These are phyloP conservation scores for Cronartium ribicola DNA, from an alignment of 1,284 basidiomycete genomes.

Conservation along the genomic window DNA sequence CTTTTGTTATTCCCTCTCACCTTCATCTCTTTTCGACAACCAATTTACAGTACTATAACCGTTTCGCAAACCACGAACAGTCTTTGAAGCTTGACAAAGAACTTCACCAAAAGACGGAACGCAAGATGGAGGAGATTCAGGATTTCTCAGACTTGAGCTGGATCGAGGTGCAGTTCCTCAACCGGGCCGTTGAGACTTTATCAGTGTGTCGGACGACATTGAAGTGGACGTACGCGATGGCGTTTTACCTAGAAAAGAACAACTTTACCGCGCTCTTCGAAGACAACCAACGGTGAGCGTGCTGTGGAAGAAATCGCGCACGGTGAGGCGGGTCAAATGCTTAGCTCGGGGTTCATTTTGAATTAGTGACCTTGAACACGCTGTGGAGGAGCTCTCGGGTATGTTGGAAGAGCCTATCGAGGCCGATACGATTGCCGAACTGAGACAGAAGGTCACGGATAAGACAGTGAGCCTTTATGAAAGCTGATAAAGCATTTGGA, in stretches of 20 bases:
- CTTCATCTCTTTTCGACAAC: constrained; percentile 6
- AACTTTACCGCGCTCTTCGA: constrained; percentile 96
- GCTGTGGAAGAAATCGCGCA: constrained; percentile 4
- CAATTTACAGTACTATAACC: constrained; percentile 88
- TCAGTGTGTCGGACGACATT: constrained; percentile 83
- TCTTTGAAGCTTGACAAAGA: constrained; percentile 91
- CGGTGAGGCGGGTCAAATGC: background rate
- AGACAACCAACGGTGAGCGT: constrained; percentile 79
- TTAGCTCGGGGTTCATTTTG: background rate
- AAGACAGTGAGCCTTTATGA: constrained; percentile 81
- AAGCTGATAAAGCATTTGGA: too few relatives aligned
- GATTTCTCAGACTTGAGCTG: constrained; percentile 82
- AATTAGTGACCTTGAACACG: constrained; percentile 81
- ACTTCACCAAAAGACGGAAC: constrained; percentile 88
- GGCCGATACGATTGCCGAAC: constrained; percentile 69
- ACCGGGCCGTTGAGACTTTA: constrained; percentile 83
- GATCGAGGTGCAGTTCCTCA: constrained; percentile 99
- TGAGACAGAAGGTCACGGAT: constrained; percentile 89
- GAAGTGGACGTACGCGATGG: constrained; percentile 99
- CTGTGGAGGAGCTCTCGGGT: constrained; percentile 90
- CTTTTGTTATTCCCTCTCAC: constrained; percentile 22
- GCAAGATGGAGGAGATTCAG: constrained; percentile 99
- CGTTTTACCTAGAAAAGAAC: constrained; percentile 78
- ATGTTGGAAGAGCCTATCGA: constrained; percentile 86
- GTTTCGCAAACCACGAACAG: constrained; percentile 97